Percentiles rank a stretch among this genome's conserved stretches.
phyloP scores from a whole-genome alignment of 352 stramenopile genomes.

The Globisporangium lucens region DNA sequence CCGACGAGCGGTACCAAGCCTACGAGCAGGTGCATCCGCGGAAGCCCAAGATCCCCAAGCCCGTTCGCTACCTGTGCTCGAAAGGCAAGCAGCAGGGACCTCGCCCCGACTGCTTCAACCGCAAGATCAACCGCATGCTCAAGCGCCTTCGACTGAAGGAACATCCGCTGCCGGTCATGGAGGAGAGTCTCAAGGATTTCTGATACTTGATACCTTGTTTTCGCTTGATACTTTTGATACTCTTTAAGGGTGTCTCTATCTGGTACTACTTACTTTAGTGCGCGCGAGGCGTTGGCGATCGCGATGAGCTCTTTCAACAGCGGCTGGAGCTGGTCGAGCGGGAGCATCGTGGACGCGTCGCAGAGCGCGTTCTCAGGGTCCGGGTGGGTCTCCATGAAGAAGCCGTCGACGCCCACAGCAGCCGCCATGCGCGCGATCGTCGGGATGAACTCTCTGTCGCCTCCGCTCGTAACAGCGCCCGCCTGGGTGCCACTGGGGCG shows the following conservation, averaged over 20 bases:
- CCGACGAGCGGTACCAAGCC: slow-evolving; percentile 20
- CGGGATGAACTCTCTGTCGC: slow-evolving; percentile 79
- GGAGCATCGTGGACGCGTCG: slow-evolving; percentile 72
- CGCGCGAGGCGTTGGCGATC: slow-evolving; percentile 55
- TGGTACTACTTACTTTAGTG: slow-evolving; percentile 18
- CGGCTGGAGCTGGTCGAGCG: slow-evolving; percentile 58
- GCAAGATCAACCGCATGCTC: slow-evolving; percentile 81
- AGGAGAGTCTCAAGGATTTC: slow-evolving; percentile 70
- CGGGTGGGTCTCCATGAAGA: slow-evolving; percentile 90
- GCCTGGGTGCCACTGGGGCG: slow-evolving; percentile 43
- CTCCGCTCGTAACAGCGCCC: slow-evolving; percentile 48
- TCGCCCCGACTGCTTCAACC: slow-evolving; percentile 66
- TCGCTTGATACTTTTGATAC: background rate
- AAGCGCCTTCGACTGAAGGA: slow-evolving; percentile 67
- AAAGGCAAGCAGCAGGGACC: slow-evolving; percentile 31
- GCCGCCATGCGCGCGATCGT: slow-evolving; percentile 84
- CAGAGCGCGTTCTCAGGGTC: slow-evolving; percentile 56
- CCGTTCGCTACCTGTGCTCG: slow-evolving; percentile 26
- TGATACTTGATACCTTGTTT: slow-evolving; percentile 22
- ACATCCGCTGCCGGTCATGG: slow-evolving; percentile 59
- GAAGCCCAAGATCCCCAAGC: slow-evolving; percentile 76
- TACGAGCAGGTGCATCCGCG: slow-evolving; percentile 31
- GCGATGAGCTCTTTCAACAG: slow-evolving; percentile 73
- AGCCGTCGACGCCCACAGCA: slow-evolving; percentile 82
- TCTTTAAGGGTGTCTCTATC: background rate